phyloP scores from a whole-genome alignment of 2,329 filamentous ascomycete species.

The Huntiella omanensis region DNA sequence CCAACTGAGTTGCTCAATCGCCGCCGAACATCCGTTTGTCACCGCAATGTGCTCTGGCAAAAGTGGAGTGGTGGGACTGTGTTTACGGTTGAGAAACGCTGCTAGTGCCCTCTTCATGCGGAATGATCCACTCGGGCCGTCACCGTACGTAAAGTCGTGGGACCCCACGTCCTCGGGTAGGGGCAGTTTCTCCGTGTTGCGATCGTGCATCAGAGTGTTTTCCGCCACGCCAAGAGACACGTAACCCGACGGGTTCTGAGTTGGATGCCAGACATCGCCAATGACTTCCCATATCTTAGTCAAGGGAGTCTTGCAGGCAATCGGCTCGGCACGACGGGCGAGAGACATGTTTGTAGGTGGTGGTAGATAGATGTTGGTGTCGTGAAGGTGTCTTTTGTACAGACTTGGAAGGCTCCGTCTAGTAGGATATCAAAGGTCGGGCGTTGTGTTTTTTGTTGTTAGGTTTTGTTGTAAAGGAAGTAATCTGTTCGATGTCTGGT shows the following conservation, averaged over 20 bases:
- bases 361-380: background rate
- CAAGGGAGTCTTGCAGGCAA: slow-evolving; percentile 15
- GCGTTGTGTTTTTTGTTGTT: too few relatives aligned
- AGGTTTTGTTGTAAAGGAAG: too few relatives aligned
- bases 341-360: slow-evolving; percentile 12
- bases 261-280: slow-evolving; percentile 24
- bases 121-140: slow-evolving; percentile 22
- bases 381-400: background rate
- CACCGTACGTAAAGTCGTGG: slow-evolving; percentile 23
- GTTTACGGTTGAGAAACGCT: slow-evolving; percentile 19
- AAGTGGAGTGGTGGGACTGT: slow-evolving; percentile 17
- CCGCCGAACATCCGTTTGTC: slow-evolving; percentile 23
- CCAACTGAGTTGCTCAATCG: slow-evolving; percentile 24
- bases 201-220: slow-evolving; percentile 31
- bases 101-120: slow-evolving; percentile 18
- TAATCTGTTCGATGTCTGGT: too few relatives aligned
- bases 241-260: slow-evolving; percentile 24
- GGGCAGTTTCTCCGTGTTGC: slow-evolving; percentile 24
- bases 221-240: slow-evolving; percentile 33
- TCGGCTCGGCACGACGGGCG: slow-evolving; percentile 17
- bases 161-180: slow-evolving; percentile 18
- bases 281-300: slow-evolving; percentile 25
- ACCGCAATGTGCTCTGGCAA: slow-evolving; percentile 19
- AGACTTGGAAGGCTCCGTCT: too few relatives aligned
- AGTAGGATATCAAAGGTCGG: too few relatives aligned